Evolutionary conservation across 495 filamentous ascomycete genomes (phyloP).

Genomic region (Penicillium parvum): DNA sequence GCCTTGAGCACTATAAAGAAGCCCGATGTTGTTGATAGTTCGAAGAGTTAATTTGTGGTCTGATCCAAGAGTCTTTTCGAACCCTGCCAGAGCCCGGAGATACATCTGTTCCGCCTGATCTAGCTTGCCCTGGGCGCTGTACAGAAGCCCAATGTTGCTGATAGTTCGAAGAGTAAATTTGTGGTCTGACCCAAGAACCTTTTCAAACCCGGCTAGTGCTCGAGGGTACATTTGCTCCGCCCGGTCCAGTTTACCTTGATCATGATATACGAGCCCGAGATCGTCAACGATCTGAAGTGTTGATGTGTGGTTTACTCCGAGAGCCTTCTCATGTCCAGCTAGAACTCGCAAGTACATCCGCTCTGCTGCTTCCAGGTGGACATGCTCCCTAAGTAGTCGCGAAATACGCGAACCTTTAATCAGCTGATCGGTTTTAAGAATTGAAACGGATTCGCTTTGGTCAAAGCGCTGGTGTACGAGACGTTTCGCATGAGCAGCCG

Average conservation of each 20-base stretch:
- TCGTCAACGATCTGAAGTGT: neutral
- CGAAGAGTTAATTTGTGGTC: neutral
- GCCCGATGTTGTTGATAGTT: conserved; percentile 2
- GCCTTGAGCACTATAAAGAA: conserved; percentile 12
- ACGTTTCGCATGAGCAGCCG: neutral
- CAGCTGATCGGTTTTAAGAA: neutral
- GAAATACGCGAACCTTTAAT: neutral
- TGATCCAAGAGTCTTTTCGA: neutral
- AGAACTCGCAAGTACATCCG: conserved; percentile 4
- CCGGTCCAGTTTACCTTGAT: conserved; percentile 26
- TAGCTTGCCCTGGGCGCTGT: conserved; percentile 24
- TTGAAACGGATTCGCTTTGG: neutral
- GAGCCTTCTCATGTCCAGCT: neutral
- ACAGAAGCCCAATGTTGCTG: conserved; percentile 3
- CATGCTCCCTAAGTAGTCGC: neutral
- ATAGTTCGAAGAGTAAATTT: neutral
- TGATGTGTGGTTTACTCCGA: neutral
- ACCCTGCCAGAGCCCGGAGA: no score
- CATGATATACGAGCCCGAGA: conserved; percentile 6
- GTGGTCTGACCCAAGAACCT: neutral
- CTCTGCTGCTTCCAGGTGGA: conserved; percentile 11
- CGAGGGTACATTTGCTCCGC: conserved; percentile 18
- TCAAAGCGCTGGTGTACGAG: neutral
- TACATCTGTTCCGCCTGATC: conserved; percentile 20
- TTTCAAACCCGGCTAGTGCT: no score